These are phyloP conservation scores for Annulohypoxylon truncatum DNA, from an alignment of 2,329 filamentous ascomycete genomes.

Conservation along the genomic window DNA sequence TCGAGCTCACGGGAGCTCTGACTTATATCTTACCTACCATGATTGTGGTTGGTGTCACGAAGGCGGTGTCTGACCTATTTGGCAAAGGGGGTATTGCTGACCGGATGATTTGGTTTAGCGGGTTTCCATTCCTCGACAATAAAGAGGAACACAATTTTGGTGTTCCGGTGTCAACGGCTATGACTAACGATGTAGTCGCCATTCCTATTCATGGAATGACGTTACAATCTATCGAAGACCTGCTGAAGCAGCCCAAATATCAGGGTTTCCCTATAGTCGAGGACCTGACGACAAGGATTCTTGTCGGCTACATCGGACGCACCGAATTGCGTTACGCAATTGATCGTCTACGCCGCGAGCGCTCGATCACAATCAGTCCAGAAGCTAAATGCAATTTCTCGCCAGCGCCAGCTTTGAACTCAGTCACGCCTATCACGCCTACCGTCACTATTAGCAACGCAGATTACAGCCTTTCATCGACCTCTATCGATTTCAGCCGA, in stretches of 20 bases:
- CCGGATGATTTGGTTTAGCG: constrained; percentile 98
- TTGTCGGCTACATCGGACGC: constrained; percentile 92
- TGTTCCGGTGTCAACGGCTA: constrained; percentile 89
- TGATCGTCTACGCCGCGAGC: constrained; percentile 78
- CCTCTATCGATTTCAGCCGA: constrained; percentile 80
- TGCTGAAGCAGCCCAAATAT: constrained; percentile 82
- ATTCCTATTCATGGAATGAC: constrained; percentile 80
- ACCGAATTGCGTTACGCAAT: constrained; percentile 94
- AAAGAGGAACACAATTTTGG: constrained; percentile 98
- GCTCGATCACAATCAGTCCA: constrained; percentile 66
- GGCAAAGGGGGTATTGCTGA: constrained; percentile 98
- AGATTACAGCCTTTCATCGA: constrained; percentile 65
- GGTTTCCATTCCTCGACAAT: constrained; percentile 95
- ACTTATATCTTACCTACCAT: constrained; percentile 98
- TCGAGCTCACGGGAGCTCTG: constrained; percentile 95
- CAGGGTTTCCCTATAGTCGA: constrained; percentile 95
- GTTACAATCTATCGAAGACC: constrained; percentile 78
- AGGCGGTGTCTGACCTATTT: constrained; percentile 89
- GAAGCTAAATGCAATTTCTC: constrained; percentile 80
- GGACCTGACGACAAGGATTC: constrained; percentile 73
- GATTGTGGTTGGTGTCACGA: constrained; percentile 98
- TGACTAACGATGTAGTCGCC: constrained; percentile 81
- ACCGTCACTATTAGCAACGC: constrained; percentile 70
- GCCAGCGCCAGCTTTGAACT: constrained; percentile 53
- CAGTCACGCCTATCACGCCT: constrained; percentile 56